These are phyloP conservation scores for Penicillium flavigenum DNA, from an alignment of 495 filamentous ascomycete species.

Conservation along the genomic window DNA sequence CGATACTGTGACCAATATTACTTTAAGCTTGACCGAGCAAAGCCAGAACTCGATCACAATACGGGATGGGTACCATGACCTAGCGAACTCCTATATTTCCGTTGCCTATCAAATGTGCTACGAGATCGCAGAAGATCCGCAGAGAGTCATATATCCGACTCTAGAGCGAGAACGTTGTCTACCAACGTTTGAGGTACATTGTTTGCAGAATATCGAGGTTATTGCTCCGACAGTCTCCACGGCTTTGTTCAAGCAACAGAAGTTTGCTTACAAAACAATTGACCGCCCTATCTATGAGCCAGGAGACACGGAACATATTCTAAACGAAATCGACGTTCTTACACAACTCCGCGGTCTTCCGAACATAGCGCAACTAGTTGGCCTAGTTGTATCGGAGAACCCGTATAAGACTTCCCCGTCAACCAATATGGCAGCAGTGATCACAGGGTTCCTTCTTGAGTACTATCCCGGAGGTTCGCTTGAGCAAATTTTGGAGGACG, in stretches of 20 bases:
- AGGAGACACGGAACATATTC: no score
- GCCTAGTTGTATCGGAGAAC: slow-evolving; percentile 21
- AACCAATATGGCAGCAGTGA: slow-evolving; percentile 7
- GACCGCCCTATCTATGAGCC: no score
- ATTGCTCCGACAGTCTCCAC: slow-evolving; percentile 17
- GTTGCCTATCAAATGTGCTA: slow-evolving; percentile 13
- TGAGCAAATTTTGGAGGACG: slow-evolving; percentile 9
- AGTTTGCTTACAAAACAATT: not conserved
- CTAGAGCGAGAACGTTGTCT: slow-evolving; percentile 11
- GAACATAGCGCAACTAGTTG: slow-evolving; percentile 21
- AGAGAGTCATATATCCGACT: slow-evolving; percentile 14
- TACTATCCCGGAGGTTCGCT: slow-evolving; percentile 22
- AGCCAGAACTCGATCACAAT: slow-evolving; percentile 10
- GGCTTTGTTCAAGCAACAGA: slow-evolving; percentile 7
- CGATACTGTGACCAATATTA: not conserved
- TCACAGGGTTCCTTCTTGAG: slow-evolving; percentile 23
- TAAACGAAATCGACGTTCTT: no score
- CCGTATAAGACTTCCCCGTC: slow-evolving; percentile 17
- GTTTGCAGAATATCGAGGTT: slow-evolving; percentile 7
- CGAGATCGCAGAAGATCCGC: not conserved
- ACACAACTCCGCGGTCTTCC: slow-evolving; percentile 2
- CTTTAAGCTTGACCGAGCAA: not conserved
- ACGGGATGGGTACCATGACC: slow-evolving; percentile 1
- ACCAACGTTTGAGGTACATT: slow-evolving; percentile 13
- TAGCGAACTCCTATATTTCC: slow-evolving; percentile 11